phyloP scores from a whole-genome alignment of 2,329 filamentous ascomycete genomes.

The Periconia sp. region DNA sequence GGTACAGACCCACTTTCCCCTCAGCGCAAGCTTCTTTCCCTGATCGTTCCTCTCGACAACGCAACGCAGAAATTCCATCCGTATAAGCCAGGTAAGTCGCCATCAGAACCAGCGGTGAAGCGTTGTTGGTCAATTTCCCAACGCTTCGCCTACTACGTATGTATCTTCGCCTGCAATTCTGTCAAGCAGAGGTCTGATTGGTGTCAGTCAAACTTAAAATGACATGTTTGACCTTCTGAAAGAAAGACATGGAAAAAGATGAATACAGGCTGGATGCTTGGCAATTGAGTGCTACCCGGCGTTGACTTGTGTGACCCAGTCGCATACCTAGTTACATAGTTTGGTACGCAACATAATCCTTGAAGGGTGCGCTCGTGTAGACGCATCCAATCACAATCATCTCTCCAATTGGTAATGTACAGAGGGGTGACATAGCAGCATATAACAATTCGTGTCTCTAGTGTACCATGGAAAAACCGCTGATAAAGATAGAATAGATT shows the following conservation, averaged over 20 bases:
- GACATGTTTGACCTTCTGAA: background rate
- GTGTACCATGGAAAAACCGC: too few relatives aligned
- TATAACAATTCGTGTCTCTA: too few relatives aligned
- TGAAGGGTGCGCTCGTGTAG: background rate
- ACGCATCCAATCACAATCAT: background rate
- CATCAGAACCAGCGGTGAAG: too few relatives aligned
- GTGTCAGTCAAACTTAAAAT: background rate
- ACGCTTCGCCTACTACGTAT: too few relatives aligned
- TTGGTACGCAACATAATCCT: background rate
- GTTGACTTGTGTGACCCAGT: background rate
- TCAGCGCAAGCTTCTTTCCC: constrained; percentile 1
- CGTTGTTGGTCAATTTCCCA: too few relatives aligned
- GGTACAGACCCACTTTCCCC: constrained; percentile 11
- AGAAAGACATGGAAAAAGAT: background rate
- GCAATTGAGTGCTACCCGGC: background rate
- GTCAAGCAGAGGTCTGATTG: background rate
- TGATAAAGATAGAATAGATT: too few relatives aligned
- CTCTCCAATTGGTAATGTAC: background rate
- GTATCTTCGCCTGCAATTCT: too few relatives aligned
- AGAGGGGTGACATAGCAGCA: too few relatives aligned
- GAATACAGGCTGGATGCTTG: background rate
- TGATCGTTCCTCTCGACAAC: background rate
- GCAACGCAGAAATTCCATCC: background rate
- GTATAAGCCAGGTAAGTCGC: too few relatives aligned
- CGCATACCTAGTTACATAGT: background rate